Evolutionary conservation across 2,329 filamentous ascomycete species (phyloP).

Genomic region (Cryphonectria carpinicola): DNA sequence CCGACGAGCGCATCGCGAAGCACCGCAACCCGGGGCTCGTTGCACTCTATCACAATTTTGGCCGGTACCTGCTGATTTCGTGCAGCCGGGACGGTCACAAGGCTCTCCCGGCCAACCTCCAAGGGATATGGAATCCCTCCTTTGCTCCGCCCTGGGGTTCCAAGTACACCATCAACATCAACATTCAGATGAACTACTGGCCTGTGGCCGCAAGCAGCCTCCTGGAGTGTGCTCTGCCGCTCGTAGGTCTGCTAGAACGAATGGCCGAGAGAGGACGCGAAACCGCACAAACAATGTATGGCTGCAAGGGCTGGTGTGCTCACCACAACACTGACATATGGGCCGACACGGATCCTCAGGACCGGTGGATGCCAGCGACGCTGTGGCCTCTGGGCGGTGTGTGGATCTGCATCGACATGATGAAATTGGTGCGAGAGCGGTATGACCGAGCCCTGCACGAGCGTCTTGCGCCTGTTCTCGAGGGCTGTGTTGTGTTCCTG

Average conservation of each 20-base stretch:
- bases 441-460: constrained; percentile 34
- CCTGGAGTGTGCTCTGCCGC: constrained; percentile 41
- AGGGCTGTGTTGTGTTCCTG: constrained; percentile 38
- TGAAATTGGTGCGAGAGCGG: constrained; percentile 36
- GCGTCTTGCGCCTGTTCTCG: constrained; percentile 35
- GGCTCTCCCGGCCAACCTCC: constrained; percentile 46
- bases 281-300: constrained; percentile 40
- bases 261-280: constrained; percentile 40
- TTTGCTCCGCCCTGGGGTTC: constrained; percentile 50
- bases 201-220: constrained; percentile 37
- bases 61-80: constrained; percentile 44
- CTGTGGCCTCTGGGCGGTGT: constrained; percentile 37
- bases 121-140: constrained; percentile 49
- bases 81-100: constrained; percentile 36
- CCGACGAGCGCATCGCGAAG: constrained; percentile 30
- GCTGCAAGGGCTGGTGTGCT: constrained; percentile 38
- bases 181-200: constrained; percentile 60
- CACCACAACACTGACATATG: constrained; percentile 45
- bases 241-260: constrained; percentile 45
- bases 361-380: constrained; percentile 38
- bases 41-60: constrained; percentile 43
- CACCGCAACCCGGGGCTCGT: constrained; percentile 33
- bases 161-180: constrained; percentile 57
- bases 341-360: constrained; percentile 41
- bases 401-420: constrained; percentile 37